Conservation (phyloP, 2,329 filamentous ascomycete genomes). For the Penicillium fuscoglaucum region DNA sequence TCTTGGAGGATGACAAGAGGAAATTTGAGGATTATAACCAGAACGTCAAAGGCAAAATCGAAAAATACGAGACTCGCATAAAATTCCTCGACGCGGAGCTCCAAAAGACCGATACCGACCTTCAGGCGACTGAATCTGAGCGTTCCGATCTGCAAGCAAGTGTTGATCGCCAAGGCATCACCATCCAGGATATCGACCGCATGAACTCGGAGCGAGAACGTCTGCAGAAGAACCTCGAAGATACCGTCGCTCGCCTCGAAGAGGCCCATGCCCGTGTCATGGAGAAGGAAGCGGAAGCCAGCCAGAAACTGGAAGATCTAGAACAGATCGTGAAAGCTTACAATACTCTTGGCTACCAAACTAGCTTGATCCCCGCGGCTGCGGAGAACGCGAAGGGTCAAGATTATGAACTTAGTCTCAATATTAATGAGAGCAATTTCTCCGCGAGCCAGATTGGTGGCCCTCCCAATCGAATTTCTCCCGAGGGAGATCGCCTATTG, state of each 20-base stretch:
- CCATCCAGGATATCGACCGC: conserved; percentile 97
- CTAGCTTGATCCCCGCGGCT: conserved; percentile 80
- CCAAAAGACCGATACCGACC: conserved; percentile 71
- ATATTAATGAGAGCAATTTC: conserved; percentile 80
- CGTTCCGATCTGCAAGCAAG: conserved; percentile 75
- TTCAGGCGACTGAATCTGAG: conserved; percentile 80
- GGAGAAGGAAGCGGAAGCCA: conserved; percentile 86
- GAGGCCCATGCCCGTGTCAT: conserved; percentile 79
- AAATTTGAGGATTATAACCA: conserved; percentile 97
- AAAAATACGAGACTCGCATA: conserved; percentile 82
- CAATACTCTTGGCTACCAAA: conserved; percentile 92
- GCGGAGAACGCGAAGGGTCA: conserved; percentile 81
- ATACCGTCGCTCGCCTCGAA: conserved; percentile 72
- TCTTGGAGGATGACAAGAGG: conserved; percentile 88
- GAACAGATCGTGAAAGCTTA: conserved; percentile 86
- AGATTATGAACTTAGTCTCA: conserved; percentile 81
- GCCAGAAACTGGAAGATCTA: conserved; percentile 83
- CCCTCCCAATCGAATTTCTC: conserved; percentile 49
- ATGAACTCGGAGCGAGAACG: conserved; percentile 96
- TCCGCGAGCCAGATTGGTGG: conserved; percentile 59
- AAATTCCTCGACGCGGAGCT: conserved; percentile 84
- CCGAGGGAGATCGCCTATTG: conserved; percentile 72
- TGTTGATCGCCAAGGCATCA: conserved; percentile 91
- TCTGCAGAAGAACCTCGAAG: conserved; percentile 83
- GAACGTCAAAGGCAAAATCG: conserved; percentile 76